A percentile compares a stretch with the other conserved stretches of the same genome.
phyloP scores from a whole-genome alignment of 2,329 filamentous ascomycete species.

The Emergomyces africanus region DNA sequence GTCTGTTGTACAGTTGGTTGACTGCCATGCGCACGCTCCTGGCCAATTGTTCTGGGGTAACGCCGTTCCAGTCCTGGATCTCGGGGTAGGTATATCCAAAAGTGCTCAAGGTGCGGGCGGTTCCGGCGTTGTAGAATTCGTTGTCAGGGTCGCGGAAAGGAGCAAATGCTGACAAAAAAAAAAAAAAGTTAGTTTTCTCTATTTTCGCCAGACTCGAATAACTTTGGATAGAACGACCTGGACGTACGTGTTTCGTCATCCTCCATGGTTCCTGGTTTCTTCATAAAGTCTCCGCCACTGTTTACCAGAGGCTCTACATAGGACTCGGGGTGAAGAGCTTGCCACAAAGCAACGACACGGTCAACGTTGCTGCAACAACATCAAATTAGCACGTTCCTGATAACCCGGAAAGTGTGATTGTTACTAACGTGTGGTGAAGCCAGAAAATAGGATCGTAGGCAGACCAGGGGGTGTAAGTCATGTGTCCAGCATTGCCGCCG shows the following conservation, averaged over 20 bases:
- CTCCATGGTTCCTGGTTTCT: constrained; percentile 40
- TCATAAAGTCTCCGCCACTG: constrained; percentile 49
- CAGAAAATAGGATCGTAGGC: constrained; percentile 72
- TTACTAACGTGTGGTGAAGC: constrained; percentile 49
- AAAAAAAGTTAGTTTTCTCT: background rate
- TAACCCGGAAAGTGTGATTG: background rate
- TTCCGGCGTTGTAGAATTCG: constrained; percentile 56
- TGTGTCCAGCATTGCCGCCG: constrained; percentile 50
- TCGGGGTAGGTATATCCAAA: constrained; percentile 71
- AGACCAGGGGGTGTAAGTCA: constrained; percentile 58
- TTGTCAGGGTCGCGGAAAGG: constrained; percentile 51
- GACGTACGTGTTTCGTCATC: constrained; percentile 38
- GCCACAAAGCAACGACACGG: constrained; percentile 64
- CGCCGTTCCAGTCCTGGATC: constrained; percentile 32
- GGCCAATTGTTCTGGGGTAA: constrained; percentile 22
- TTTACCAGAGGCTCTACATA: constrained; percentile 49
- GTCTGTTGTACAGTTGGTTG: constrained; percentile 48
- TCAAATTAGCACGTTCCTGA: background rate
- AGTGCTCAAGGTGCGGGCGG: constrained; percentile 43
- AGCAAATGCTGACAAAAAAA: constrained; percentile 37
- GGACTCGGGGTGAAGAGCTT: constrained; percentile 54
- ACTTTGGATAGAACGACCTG: constrained; percentile 9
- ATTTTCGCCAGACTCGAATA: background rate
- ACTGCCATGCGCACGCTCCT: constrained; percentile 39
- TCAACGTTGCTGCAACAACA: constrained; percentile 49